Evolutionary conservation across 257 asterid species (phyloP).

Genomic region (Primulina tabacum): DNA sequence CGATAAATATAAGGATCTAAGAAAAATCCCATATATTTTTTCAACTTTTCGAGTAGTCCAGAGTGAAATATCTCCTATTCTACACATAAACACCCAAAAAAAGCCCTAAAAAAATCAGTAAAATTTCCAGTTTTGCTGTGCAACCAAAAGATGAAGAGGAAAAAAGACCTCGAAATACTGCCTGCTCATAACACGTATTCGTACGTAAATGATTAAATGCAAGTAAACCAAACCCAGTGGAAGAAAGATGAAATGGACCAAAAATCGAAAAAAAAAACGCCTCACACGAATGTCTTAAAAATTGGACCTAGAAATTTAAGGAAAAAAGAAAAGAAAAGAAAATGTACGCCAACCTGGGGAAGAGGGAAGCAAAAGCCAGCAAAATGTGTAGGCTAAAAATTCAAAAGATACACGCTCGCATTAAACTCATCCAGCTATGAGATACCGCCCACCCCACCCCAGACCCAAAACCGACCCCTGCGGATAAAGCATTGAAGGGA

Average conservation of each 20-base stretch:
- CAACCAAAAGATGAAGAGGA: background rate
- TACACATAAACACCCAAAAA: background rate
- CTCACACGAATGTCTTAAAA: background rate
- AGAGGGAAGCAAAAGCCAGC: background rate
- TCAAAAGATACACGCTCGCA: background rate
- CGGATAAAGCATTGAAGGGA: conserved; percentile 6
- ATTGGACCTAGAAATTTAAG: background rate
- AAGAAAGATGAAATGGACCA: background rate
- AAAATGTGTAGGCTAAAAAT: background rate
- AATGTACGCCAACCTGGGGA: conserved; percentile 9
- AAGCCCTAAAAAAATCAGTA: background rate
- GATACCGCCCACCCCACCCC: background rate
- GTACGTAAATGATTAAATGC: background rate
- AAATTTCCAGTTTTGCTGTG: no score
- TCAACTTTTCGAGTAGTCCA: background rate
- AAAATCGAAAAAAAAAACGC: background rate
- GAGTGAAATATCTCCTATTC: conserved; percentile 1
- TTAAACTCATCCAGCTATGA: conserved; percentile 1
- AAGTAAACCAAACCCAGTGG: background rate
- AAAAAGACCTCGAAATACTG: background rate
- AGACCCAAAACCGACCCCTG: background rate
- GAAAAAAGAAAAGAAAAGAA: background rate
- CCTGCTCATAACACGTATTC: background rate
- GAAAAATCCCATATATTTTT: conserved; percentile 1
- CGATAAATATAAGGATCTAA: conserved; percentile 1